Percentiles rank a stretch among this genome's conserved stretches.
Conservation (phyloP, 2,329 filamentous ascomycete genomes). For the Coniochaeta hoffmannii region DNA sequence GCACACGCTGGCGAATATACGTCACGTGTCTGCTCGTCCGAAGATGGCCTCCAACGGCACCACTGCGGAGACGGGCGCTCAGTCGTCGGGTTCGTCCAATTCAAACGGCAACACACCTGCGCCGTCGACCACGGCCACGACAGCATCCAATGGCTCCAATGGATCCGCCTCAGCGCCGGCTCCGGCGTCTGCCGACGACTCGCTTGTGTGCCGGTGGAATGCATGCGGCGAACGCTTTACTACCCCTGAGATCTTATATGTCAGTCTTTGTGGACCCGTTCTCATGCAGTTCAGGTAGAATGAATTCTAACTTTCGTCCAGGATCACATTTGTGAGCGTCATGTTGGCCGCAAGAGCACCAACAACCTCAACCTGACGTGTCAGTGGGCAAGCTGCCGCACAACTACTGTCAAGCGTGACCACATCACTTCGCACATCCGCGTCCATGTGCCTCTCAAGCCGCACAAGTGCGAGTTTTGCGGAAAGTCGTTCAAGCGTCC, state of each 20-base stretch:
- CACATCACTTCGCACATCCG: constrained; percentile 99
- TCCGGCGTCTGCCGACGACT: constrained; percentile 34
- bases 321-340: constrained; percentile 97
- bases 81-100: constrained; percentile 31
- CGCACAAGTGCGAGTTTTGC: constrained; percentile 98
- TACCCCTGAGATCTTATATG: constrained; percentile 52
- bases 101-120: constrained; percentile 48
- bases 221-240: constrained; percentile 52
- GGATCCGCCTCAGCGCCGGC: constrained; percentile 1
- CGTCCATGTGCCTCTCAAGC: constrained; percentile 97
- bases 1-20: not conserved
- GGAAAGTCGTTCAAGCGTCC: constrained; percentile 98
- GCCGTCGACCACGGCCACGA: constrained; percentile 39
- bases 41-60: constrained; percentile 2
- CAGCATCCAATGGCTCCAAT: constrained; percentile 6
- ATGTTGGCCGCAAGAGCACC: constrained; percentile 97
- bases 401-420: constrained; percentile 95
- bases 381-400: constrained; percentile 93
- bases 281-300: not conserved
- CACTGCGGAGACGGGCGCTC: constrained; percentile 12
- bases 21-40: constrained; percentile 14
- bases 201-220: constrained; percentile 54
- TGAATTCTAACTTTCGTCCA: constrained; percentile 27
- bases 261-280: constrained; percentile 27
- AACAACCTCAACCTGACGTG: constrained; percentile 98